phyloP scores from a whole-genome alignment of 805 yeast genomes.

The Cyberlindnera mycetangii region DNA sequence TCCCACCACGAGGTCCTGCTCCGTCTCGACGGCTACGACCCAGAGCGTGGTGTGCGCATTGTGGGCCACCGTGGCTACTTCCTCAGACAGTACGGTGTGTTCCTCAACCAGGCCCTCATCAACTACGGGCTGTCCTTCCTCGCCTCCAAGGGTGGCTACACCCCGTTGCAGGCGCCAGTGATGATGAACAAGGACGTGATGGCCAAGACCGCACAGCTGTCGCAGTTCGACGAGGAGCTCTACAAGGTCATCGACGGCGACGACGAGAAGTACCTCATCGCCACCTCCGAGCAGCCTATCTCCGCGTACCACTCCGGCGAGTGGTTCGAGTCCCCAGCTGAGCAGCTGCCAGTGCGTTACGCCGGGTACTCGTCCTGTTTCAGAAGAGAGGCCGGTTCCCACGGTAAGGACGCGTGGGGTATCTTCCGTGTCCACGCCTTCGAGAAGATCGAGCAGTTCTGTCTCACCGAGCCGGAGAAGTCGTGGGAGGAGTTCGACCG shows the following conservation, averaged over 20 bases:
- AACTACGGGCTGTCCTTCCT: constrained; percentile 91
- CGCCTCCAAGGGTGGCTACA: constrained; percentile 73
- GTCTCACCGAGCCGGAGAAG: constrained; percentile 94
- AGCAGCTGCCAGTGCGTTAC: constrained; percentile 93
- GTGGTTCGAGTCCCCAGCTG: constrained; percentile 97
- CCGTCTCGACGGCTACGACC: constrained; percentile 96
- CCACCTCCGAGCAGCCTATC: constrained; percentile 98
- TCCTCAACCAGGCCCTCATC: constrained; percentile 95
- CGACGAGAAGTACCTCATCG: constrained; percentile 96
- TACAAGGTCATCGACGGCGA: constrained; percentile 96
- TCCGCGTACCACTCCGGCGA: constrained; percentile 96
- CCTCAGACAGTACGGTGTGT: constrained; percentile 92
- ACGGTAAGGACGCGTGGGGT: constrained; percentile 99
- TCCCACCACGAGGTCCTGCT: constrained; percentile 95
- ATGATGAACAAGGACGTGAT: constrained; percentile 99
- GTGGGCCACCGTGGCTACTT: constrained; percentile 99
- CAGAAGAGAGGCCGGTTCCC: constrained; percentile 99
- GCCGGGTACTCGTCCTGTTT: constrained; percentile 99
- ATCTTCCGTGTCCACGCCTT: constrained; percentile 98
- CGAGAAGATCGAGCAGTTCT: constrained; percentile 97
- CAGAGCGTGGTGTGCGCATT: constrained; percentile 96
- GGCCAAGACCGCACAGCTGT: constrained; percentile 99
- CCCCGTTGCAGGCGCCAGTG: constrained; percentile 95
- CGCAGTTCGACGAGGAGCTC: constrained; percentile 96
- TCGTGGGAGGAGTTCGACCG: constrained; percentile 97